These are phyloP conservation scores for Apocynum venetum DNA, from an alignment of 257 asterid genomes.

Conservation along the genomic window DNA sequence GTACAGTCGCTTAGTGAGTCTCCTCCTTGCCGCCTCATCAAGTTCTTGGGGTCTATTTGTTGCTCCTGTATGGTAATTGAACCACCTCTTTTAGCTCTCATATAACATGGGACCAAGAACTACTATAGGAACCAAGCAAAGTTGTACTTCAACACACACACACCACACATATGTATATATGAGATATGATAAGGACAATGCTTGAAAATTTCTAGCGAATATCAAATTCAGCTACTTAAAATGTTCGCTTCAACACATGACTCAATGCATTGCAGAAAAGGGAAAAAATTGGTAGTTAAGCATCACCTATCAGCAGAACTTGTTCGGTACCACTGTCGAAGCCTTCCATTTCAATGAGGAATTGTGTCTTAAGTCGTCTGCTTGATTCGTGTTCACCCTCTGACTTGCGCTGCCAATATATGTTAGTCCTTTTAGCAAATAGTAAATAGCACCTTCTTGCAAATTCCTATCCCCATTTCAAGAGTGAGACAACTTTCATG, in stretches of 20 bases:
- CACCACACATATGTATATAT: too few species aligned
- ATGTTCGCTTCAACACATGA: background rate
- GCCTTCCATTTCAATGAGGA: conserved; percentile 99
- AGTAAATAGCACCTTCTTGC: conserved; percentile 4
- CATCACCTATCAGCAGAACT: conserved; percentile 80
- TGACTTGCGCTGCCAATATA: conserved; percentile 83
- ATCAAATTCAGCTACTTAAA: background rate
- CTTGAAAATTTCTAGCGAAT: background rate
- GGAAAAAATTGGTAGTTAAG: conserved; percentile 16
- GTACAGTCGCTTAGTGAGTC: conserved; percentile 93
- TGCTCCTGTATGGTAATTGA: conserved; percentile 59
- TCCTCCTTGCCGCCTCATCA: conserved; percentile 97
- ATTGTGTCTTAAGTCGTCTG: conserved; percentile 95
- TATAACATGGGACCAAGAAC: background rate
- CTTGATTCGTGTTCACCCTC: conserved; percentile 99
- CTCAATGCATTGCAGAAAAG: background rate
- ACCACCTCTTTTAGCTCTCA: background rate
- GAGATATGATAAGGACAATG: background rate
- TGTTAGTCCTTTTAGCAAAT: conserved; percentile 17
- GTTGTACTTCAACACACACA: background rate
- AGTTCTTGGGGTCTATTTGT: conserved; percentile 99
- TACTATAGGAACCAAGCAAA: background rate
- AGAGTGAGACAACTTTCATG: background rate
- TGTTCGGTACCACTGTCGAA: conserved; percentile 85
- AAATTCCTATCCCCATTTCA: background rate